Conservation (phyloP, 1,139 yeast species). For the Pichia sp. region DNA sequence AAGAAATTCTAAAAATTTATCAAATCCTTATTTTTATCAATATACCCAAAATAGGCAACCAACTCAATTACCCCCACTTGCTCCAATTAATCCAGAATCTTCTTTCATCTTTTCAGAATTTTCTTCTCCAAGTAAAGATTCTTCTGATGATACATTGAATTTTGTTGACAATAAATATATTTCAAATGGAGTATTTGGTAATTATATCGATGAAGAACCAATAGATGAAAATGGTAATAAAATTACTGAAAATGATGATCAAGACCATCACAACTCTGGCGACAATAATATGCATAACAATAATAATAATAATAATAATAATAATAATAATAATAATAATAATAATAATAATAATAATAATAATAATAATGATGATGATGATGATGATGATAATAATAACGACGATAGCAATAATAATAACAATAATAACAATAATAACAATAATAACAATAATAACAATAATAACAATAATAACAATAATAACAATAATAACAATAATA, state of each 20-base stretch:
- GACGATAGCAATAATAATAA: not conserved
- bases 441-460: not conserved
- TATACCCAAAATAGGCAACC: conserved; percentile 8
- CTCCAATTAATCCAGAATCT: not conserved
- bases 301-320: not conserved
- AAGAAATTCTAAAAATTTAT: conserved; percentile 11
- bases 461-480: not conserved
- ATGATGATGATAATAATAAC: not conserved
- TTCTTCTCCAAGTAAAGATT: not conserved
- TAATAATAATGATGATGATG: not conserved
- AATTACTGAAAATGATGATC: not conserved
- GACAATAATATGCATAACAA: not conserved
- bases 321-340: not conserved
- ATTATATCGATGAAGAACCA: not conserved
- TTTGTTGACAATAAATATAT: not conserved
- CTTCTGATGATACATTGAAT: conserved; percentile 1
- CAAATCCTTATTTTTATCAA: conserved; percentile 15
- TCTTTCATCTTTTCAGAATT: not conserved
- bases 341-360: not conserved
- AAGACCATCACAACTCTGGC: too few species aligned
- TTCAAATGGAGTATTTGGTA: not conserved
- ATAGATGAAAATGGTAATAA: not conserved
- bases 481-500: not conserved
- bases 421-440: not conserved
- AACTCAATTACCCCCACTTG: conserved; percentile 4